Evolutionary conservation across 192 early-diverging fungal species (phyloP).

Genomic region (Fimicolochytrium jonesii): DNA sequence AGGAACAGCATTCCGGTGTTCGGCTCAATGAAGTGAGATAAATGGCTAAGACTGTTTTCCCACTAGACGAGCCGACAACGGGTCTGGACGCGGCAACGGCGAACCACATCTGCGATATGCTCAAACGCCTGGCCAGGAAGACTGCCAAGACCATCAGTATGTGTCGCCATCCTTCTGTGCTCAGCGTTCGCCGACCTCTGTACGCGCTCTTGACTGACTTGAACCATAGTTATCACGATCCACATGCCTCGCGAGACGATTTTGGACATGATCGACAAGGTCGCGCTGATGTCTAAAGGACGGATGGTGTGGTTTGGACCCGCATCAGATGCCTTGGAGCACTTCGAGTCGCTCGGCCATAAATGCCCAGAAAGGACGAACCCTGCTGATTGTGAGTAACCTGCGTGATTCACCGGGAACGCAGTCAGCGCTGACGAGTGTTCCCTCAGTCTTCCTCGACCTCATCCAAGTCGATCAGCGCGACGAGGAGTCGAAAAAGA

Average conservation of each 20-base stretch:
- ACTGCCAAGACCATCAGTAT: slow-evolving; percentile 56
- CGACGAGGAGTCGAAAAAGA: slow-evolving; percentile 37
- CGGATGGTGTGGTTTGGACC: slow-evolving; percentile 75
- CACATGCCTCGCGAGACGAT: slow-evolving; percentile 80
- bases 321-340: slow-evolving; percentile 28
- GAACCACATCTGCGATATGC: slow-evolving; percentile 63
- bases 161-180: no score
- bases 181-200: no score
- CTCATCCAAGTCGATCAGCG: slow-evolving; percentile 40
- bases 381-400: slow-evolving; percentile 42
- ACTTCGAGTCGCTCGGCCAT: slow-evolving; percentile 38
- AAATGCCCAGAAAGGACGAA: slow-evolving; percentile 40
- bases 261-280: slow-evolving; percentile 77
- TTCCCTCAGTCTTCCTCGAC: slow-evolving; percentile 48
- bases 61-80: slow-evolving; percentile 74
- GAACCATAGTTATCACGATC: slow-evolving; percentile 64
- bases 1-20: slow-evolving; percentile 49
- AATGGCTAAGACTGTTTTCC: no score
- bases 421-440: no score
- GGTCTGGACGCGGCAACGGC: slow-evolving; percentile 65
- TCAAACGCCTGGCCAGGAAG: slow-evolving; percentile 54
- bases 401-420: slow-evolving; percentile 34
- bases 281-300: slow-evolving; percentile 75
- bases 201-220: neutral
- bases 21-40: no score